Base-by-base conservation (phyloP, 2,329 filamentous ascomycete genomes). In the Aspergillus floridensis region DNA sequence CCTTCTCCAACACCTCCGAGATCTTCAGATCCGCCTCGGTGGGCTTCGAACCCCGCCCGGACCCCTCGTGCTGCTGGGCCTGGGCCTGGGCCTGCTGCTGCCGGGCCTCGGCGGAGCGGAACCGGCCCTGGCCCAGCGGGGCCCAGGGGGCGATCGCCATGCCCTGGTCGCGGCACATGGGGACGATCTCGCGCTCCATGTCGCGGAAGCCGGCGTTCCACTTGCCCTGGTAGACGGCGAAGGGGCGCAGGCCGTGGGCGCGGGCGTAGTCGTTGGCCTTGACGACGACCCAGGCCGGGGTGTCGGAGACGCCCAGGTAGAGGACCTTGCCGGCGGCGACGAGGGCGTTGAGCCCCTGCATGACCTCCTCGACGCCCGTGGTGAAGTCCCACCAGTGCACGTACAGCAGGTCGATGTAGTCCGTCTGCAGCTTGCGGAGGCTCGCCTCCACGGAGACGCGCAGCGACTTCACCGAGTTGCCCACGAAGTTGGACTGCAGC, bases 401-500 rank as follows among this genome's bases (percentile, higher is more conserved):
- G 32, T 62, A 62, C 31, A 62, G 54, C 14, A 62, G 19, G 51
- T 62, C 60, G 50, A 62, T 62, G 24, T 62, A 62, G 60, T 60
- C 58, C 8, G 60, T 62, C 26, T 59, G 58, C 1, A 62, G 50
- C 14, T 62, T 60, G 4, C 49, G n/a, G 8, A 62, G 55, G 19
- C 53, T 57, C 14, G 31, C 31, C 12, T 60, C 44, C 14, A 62
- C 57, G 22, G 60, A 62, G n/a, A 60, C 16, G 48, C 44, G 54
- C 47, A 62, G 32, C 21, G 54, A 57, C n/a, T 62, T 62, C 3
- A 49, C 12, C 12, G 48, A 53, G 31, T 62, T 62, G 48, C 60
- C 60, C 21, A 58, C 58, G 35, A 67, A 72, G 48, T 62, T 69
- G 47, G 65, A 76, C 46, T 64, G 69, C 65, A 69, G 74, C 68